Base-by-base conservation (phyloP, 208 protist genomes). In the Trypanosoma lewisi region DNA sequence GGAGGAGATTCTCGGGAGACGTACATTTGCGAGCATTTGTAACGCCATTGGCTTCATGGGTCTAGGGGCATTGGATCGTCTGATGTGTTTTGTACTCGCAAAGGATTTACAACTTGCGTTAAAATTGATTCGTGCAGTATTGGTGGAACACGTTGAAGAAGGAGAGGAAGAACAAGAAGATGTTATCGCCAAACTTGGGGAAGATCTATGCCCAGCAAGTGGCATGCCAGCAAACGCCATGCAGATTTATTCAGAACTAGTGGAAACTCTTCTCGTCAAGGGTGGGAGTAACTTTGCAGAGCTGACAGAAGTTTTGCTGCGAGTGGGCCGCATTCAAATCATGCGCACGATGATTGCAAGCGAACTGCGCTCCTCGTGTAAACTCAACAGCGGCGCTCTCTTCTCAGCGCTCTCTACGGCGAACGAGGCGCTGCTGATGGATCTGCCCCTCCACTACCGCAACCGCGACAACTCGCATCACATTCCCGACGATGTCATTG, bases 61-160 rank as follows among this genome's bases (percentile, higher is more conserved):
- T 6, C 78, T 97, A 9, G 39, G 62, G n/a, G 88, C 80, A 50
- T 63, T 96, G 1, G 96, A 98, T 67, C 68, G 81, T 25, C 76
- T 98, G 11, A 69, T 98, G 8, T 87, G 82, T 63, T 97, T 97
- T 67, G 93, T 98, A 54, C 80, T 93, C 23, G 94, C 93, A 14
- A 94, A 93, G 25, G 87, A 97, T 53, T 59, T 98, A 27, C 83
- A 97, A 59, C 23, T 80, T 9, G 72, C 83, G 19, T 49, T 90
- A 36, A 53, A 65, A 19, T 55, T 54, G 2, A 73, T 93, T 57
- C 60, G 63, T 3, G 44, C 37, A 4, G 34, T 47, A 17, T 34
- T 76, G 45, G 19, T 67, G 34, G 72, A 71, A n/a, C n/a, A n/a
- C n/a, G n/a, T n/a, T n/a, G n/a, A n/a, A n/a, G n/a, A n/a, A n/a